A percentile compares a stretch with the other conserved stretches of the same genome.
Evolutionary conservation across 208 protist genomes (phyloP).

Genomic region (Trypanosomatidae sp.): DNA sequence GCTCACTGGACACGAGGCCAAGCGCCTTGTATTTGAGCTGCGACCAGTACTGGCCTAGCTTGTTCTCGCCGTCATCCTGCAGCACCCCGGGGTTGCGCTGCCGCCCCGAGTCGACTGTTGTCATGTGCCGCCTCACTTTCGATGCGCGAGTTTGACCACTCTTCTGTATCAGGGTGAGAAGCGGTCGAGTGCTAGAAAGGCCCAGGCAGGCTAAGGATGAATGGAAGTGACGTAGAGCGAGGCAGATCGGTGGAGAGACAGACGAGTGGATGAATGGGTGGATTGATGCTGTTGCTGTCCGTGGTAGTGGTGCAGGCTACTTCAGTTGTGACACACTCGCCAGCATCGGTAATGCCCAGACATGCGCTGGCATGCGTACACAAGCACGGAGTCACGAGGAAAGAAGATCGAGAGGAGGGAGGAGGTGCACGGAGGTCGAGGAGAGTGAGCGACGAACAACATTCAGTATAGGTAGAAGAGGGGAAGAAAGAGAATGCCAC

Average conservation of each 20-base stretch:
- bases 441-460: not conserved
- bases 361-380: not conserved
- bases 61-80: conserved; percentile 12
- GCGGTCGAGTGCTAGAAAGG: not conserved
- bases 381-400: not conserved
- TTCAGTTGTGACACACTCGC: not conserved
- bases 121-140: conserved; percentile 16
- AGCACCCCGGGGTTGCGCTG: conserved; percentile 24
- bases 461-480: not conserved
- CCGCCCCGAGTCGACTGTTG: conserved; percentile 15
- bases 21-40: conserved; percentile 48
- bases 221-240: not conserved
- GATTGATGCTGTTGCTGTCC: not conserved
- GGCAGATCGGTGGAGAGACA: not conserved
- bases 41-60: conserved; percentile 46
- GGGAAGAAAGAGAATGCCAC: not conserved
- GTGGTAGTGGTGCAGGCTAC: not conserved
- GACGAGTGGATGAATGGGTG: not conserved
- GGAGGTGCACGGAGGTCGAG: not conserved
- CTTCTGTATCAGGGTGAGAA: not conserved
- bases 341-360: not conserved
- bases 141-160: not conserved
- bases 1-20: conserved; percentile 51
- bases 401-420: not conserved
- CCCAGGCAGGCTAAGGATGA: not conserved